Evolutionary conservation across 1,284 basidiomycete species (phyloP), one percentile per base, ranked within the genome.

Genomic region (Ceratobasidium sp.): DNA sequence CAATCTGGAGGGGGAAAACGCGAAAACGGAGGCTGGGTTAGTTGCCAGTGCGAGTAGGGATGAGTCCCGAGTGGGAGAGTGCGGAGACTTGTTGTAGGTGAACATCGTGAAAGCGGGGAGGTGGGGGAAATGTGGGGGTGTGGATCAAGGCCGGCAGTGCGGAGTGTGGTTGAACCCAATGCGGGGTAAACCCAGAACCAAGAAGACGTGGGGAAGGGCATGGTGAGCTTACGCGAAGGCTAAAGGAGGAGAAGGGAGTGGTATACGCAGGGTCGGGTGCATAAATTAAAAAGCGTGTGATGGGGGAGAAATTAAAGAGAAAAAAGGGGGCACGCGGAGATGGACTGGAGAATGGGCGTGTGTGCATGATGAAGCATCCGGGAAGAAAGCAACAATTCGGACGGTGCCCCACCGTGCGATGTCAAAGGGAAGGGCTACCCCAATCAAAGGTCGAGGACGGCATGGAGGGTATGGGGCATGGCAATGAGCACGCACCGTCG

Each of bases 401-500:
- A 43, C 35, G 26, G 47, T 55, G 16, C 58, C 67, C 67, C 38
- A n/a, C n/a, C n/a, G 67, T 11, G 32, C 23, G 38, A 32, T 69
- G 26, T 38, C 28, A 55, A 23, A n/a, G n/a, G n/a, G n/a, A n/a
- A n/a, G n/a, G n/a, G n/a, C 63, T 54, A 35, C 18, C 63, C 21
- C 26, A 54, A 44, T 30, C 58, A 38, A 21, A 38, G 43, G 28
- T 73, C 28, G 30, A 44, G 58, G 54, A 21, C 58, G 28, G 23
- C 30, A 32, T 63, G 61, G 59, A 73, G 30, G 57, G 57, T 32
- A 21, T 59, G 35, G n/a, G 57, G 28, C 32, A 13, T n/a, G n/a
- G n/a, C n/a, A n/a, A n/a, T n/a, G 16, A 55, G n/a, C 13, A 75
- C 79, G 71, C 79, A 91, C 91, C 83, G 88, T 78, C 88, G 85